Percentiles rank a stretch among this genome's conserved stretches.
Evolutionary conservation across 495 filamentous ascomycete species (phyloP).

Genomic region (Hypoxylon perforatum): DNA sequence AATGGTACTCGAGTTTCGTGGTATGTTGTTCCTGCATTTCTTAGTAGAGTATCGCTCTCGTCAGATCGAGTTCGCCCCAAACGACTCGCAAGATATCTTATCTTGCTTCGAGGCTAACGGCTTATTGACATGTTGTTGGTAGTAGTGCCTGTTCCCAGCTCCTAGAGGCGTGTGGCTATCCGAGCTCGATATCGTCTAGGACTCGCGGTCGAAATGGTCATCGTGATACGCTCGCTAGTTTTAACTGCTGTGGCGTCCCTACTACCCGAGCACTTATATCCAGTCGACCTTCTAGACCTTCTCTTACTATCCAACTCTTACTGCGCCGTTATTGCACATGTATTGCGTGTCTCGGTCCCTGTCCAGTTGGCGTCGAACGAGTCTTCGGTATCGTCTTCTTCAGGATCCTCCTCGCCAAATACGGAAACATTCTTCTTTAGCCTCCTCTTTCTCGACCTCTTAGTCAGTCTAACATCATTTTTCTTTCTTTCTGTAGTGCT

Average conservation of each 20-base stretch:
- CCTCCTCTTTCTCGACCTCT: constrained; percentile 2
- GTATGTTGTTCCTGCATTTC: too few species aligned
- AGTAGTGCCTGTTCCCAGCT: too few species aligned
- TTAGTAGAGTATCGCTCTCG: too few species aligned
- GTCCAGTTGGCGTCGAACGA: not conserved
- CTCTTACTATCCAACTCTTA: constrained; percentile 8
- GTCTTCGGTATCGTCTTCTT: not conserved
- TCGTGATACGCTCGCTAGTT: constrained; percentile 4
- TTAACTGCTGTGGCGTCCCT: not conserved
- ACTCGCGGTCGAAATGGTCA: not conserved
- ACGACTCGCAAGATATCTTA: too few species aligned
- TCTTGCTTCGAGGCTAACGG: too few species aligned
- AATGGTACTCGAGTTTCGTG: too few species aligned
- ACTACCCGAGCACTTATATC: not conserved
- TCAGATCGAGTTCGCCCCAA: too few species aligned
- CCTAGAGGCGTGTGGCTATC: too few species aligned
- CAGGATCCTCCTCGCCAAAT: constrained; percentile 1
- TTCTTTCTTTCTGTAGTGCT: not conserved
- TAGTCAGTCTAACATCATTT: not conserved
- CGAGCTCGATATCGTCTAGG: too few species aligned
- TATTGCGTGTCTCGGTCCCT: not conserved
- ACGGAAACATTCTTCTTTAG: not conserved
- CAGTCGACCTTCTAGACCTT: not conserved
- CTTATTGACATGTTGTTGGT: too few species aligned
- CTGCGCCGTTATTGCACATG: not conserved